phyloP scores from a whole-genome alignment of 2,329 filamentous ascomycete species.

The Amylocarpus encephaloides region DNA sequence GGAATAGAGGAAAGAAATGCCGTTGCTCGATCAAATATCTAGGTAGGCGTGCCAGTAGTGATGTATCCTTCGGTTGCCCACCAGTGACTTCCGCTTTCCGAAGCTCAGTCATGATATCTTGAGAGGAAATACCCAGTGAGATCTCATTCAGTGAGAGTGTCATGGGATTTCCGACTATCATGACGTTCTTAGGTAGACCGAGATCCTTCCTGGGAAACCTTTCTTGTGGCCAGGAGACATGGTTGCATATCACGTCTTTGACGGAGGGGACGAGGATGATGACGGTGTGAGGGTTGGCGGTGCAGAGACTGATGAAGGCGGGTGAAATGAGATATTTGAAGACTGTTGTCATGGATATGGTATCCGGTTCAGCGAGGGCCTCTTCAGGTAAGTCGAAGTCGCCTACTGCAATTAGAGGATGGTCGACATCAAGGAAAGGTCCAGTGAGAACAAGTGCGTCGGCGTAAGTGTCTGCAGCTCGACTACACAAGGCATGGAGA shows the following conservation, averaged over 20 bases:
- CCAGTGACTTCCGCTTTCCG: conserved; percentile 64
- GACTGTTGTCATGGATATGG: conserved; percentile 71
- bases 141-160: conserved; percentile 83
- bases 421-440: conserved; percentile 86
- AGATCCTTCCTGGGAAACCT: conserved; percentile 64
- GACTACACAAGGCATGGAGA: conserved; percentile 71
- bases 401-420: conserved; percentile 76
- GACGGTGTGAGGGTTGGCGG: conserved; percentile 69
- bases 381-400: conserved; percentile 71
- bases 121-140: conserved; percentile 71
- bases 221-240: conserved; percentile 82
- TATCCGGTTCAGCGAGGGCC: conserved; percentile 64
- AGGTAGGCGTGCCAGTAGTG: conserved; percentile 54
- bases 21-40: conserved; percentile 80
- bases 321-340: conserved; percentile 77
- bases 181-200: conserved; percentile 69
- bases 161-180: conserved; percentile 84
- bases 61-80: conserved; percentile 43
- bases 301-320: conserved; percentile 62
- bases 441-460: conserved; percentile 77
- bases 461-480: conserved; percentile 66
- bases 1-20: conserved; percentile 86
- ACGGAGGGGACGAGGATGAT: conserved; percentile 78
- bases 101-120: conserved; percentile 80
- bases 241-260: conserved; percentile 72